Percentiles rank a stretch among this genome's conserved stretches.
Conservation (phyloP, 257 asterid species). For the Lithospermum erythrorhizon region DNA sequence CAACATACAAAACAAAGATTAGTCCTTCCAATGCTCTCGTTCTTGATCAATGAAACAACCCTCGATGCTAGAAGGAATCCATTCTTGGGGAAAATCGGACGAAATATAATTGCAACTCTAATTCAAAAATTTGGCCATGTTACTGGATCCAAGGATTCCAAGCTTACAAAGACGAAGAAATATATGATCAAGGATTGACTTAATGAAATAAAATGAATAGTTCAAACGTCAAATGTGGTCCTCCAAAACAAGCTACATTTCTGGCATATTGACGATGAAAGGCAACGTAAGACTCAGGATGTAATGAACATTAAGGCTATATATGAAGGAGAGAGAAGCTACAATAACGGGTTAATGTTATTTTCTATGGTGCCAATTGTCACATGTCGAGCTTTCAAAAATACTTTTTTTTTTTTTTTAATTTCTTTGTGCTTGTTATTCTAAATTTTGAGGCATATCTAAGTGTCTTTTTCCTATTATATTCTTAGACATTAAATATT, state of each 20-base stretch:
- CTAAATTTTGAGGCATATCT: too few species aligned
- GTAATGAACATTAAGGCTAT: not conserved
- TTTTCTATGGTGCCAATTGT: too few species aligned
- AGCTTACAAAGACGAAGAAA: not conserved
- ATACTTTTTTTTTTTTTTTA: too few species aligned
- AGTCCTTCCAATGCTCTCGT: slow-evolving; percentile 22
- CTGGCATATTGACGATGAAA: not conserved
- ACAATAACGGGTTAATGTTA: too few species aligned
- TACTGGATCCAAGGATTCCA: not conserved
- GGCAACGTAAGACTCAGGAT: too few species aligned
- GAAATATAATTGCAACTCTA: too few species aligned
- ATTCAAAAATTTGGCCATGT: too few species aligned
- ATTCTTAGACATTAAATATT: too few species aligned
- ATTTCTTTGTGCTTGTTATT: too few species aligned
- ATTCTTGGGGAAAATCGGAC: not conserved
- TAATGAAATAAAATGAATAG: not conserved
- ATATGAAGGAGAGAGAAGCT: not conserved
- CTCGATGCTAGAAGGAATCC: not conserved
- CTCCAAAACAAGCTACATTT: not conserved
- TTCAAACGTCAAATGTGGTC: not conserved
- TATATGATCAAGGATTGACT: not conserved
- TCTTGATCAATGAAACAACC: not conserved
- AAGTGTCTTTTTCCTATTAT: too few species aligned
- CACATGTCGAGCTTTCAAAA: too few species aligned
- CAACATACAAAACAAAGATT: slow-evolving; percentile 39